phyloP scores from a whole-genome alignment of 257 asterid genomes.

The Ajuga chamaepitys region DNA sequence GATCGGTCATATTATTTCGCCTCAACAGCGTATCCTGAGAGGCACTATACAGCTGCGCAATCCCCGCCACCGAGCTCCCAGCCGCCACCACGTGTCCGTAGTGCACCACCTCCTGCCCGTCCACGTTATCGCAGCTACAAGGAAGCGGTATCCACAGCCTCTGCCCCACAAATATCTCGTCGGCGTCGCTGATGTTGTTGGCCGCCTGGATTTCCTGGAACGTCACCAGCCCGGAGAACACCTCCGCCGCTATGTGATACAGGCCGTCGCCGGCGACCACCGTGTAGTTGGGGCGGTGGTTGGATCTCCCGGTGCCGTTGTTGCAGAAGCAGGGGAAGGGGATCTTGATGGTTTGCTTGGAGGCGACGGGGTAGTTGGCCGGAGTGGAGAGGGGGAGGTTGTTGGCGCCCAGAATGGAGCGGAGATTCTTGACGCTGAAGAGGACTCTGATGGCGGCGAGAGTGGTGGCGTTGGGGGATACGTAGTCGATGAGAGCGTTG shows the following conservation, averaged over 20 bases:
- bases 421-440: conserved; percentile 43
- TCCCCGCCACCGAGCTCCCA: conserved; percentile 45
- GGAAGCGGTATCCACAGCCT: conserved; percentile 69
- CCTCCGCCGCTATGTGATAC: conserved; percentile 52
- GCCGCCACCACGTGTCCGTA: conserved; percentile 56
- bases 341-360: conserved; percentile 33
- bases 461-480: conserved; percentile 63
- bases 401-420: conserved; percentile 70
- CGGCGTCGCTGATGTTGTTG: conserved; percentile 31
- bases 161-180: conserved; percentile 37
- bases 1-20: conserved; percentile 44
- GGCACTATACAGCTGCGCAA: conserved; percentile 46
- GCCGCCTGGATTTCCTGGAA: conserved; percentile 41
- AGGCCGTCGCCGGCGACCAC: conserved; percentile 47
- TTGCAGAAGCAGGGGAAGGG: conserved; percentile 68
- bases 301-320: conserved; percentile 54
- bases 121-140: conserved; percentile 76
- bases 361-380: conserved; percentile 13
- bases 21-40: conserved; percentile 36
- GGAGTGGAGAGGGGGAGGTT: conserved; percentile 38
- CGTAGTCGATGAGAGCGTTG: conserved; percentile 48
- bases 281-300: conserved; percentile 49
- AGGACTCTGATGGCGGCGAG: conserved; percentile 33
- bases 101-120: conserved; percentile 59
- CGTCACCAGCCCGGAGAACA: conserved; percentile 46